Evolutionary conservation across 1,284 basidiomycete genomes (phyloP).

Genomic region (Leccinum pallidistipes): DNA sequence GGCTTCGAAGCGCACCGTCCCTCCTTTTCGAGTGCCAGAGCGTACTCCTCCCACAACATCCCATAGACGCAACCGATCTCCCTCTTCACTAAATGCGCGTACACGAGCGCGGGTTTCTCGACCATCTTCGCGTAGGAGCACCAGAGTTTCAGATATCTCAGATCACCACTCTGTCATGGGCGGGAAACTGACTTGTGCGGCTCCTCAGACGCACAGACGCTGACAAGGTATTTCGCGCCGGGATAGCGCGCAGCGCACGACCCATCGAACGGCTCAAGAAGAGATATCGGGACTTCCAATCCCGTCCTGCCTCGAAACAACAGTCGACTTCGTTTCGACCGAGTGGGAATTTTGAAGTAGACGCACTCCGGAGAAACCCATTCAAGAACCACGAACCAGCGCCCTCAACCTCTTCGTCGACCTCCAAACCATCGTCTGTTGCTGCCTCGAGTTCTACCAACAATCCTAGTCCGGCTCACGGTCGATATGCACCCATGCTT

Average conservation of each 20-base stretch:
- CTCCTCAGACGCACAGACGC: conserved; percentile 67
- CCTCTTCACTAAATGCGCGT: conserved; percentile 72
- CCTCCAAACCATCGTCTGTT: conserved; percentile 26
- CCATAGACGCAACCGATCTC: conserved; percentile 81
- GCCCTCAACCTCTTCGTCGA: conserved; percentile 31
- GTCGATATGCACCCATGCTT: conserved; percentile 67
- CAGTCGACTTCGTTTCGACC: conserved; percentile 27
- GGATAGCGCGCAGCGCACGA: conserved; percentile 79
- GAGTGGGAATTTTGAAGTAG: conserved; percentile 32
- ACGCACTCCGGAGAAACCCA: conserved; percentile 52
- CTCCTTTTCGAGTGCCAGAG: conserved; percentile 68
- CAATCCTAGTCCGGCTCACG: conserved; percentile 23
- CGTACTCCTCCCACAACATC: conserved; percentile 86
- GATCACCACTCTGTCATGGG: conserved; percentile 58
- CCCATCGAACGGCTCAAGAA: conserved; percentile 86
- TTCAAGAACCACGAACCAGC: conserved; percentile 49
- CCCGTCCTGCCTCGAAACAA: conserved; percentile 40
- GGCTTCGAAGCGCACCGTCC: conserved; percentile 59
- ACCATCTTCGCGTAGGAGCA: conserved; percentile 74
- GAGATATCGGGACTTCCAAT: conserved; percentile 81
- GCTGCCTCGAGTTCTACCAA: conserved; percentile 18
- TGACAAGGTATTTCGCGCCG: conserved; percentile 81
- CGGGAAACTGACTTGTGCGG: conserved; percentile 15
- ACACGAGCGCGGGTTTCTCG: conserved; percentile 57
- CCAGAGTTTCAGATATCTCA: conserved; percentile 91